Conservation (phyloP, 495 filamentous ascomycete genomes). For the Penicillium arizonense region DNA sequence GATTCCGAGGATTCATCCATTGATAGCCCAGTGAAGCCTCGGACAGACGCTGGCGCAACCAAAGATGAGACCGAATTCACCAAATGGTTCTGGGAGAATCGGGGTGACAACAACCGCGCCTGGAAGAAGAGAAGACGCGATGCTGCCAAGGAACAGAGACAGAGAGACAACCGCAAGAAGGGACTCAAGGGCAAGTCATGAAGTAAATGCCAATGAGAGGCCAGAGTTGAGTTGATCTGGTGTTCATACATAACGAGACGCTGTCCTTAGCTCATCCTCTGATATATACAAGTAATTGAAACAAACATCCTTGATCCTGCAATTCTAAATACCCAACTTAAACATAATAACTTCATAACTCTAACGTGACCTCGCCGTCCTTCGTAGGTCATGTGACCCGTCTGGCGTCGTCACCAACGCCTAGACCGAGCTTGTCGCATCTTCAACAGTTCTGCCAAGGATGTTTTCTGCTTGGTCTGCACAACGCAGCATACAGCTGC, state of each 20-base stretch:
- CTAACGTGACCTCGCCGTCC: too few species aligned
- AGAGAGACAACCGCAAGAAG: constrained; percentile 74
- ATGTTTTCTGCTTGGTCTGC: constrained; percentile 7
- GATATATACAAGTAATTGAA: background rate
- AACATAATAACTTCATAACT: too few species aligned
- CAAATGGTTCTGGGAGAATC: constrained; percentile 89
- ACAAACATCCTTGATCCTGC: background rate
- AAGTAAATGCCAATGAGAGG: background rate
- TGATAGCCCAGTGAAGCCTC: constrained; percentile 36
- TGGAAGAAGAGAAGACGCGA: constrained; percentile 87
- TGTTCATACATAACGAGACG: background rate
- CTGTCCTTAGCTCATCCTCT: background rate
- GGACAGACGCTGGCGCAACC: constrained; percentile 1
- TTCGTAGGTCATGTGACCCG: constrained; percentile 7
- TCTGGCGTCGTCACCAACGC: constrained; percentile 14
- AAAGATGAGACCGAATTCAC: constrained; percentile 68
- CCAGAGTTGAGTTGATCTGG: background rate
- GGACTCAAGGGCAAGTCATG: constrained; percentile 47
- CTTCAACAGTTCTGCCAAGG: constrained; percentile 4
- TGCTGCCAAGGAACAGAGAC: constrained; percentile 79
- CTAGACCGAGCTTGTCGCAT: background rate
- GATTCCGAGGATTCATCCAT: constrained; percentile 31
- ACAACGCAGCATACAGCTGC: constrained; percentile 6
- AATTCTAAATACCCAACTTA: background rate
- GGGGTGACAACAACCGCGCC: constrained; percentile 83